A percentile compares a stretch with the other conserved stretches of the same genome.
Conservation (phyloP, 2,329 filamentous ascomycete genomes). For the Stagonosporopsis rhizophila region DNA sequence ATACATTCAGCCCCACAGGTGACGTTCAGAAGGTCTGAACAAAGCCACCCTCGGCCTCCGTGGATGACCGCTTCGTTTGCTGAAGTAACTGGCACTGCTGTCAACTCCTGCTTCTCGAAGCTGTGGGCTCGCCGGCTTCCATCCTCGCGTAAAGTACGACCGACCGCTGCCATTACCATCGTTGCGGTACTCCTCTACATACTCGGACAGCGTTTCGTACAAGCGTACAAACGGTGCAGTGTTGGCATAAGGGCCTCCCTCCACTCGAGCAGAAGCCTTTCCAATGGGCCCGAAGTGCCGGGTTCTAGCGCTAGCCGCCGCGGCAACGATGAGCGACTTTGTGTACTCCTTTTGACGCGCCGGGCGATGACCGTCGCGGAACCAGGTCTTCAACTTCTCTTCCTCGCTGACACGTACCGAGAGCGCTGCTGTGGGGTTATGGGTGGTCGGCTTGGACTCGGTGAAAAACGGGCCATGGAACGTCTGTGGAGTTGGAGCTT, state of each 20-base stretch:
- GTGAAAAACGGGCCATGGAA: conserved; percentile 50
- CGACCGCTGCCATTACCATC: conserved; percentile 26
- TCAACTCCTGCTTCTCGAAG: conserved; percentile 47
- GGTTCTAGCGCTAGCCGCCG: conserved; percentile 17
- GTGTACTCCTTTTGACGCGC: conserved; percentile 37
- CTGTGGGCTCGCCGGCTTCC: conserved; percentile 49
- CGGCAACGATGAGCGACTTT: conserved; percentile 32
- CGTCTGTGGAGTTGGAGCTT: conserved; percentile 42
- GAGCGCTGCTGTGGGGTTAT: conserved; percentile 35
- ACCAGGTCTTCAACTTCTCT: conserved; percentile 53
- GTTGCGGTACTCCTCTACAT: conserved; percentile 42
- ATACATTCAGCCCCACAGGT: not conserved
- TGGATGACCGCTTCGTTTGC: not conserved
- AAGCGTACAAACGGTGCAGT: conserved; percentile 51
- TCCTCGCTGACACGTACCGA: conserved; percentile 37
- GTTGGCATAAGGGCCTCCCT: conserved; percentile 25
- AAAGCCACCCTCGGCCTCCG: not conserved
- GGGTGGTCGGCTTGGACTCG: conserved; percentile 37
- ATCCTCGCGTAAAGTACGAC: conserved; percentile 51
- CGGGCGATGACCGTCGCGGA: conserved; percentile 39
- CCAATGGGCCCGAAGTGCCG: conserved; percentile 25
- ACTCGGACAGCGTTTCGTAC: conserved; percentile 53
- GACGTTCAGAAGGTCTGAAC: not conserved
- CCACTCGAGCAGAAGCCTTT: conserved; percentile 1
- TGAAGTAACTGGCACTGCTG: conserved; percentile 53